These are phyloP conservation scores for Malassezia globosa DNA, from an alignment of 1,284 basidiomycete genomes.

Conservation along the genomic window DNA sequence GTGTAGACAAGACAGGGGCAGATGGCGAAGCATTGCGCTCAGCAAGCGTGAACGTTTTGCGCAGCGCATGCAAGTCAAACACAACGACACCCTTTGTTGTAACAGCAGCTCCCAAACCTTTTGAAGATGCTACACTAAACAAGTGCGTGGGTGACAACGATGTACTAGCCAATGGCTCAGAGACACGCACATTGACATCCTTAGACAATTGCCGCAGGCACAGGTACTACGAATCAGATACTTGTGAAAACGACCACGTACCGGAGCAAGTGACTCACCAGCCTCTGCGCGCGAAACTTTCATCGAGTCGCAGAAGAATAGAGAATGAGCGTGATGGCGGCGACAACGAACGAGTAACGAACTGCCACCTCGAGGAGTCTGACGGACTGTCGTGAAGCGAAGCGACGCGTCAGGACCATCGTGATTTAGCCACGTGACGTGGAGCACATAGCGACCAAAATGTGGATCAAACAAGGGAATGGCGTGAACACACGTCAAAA, in stretches of 20 bases:
- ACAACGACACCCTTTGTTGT: constrained; percentile 6
- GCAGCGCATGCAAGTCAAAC: not conserved
- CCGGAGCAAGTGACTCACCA: constrained; percentile 14
- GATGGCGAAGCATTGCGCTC: constrained; percentile 17
- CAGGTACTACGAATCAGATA: constrained; percentile 17
- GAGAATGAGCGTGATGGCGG: too few relatives aligned
- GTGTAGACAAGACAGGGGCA: not conserved
- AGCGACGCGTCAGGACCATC: too few relatives aligned
- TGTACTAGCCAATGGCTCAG: constrained; percentile 22
- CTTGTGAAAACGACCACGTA: constrained; percentile 2
- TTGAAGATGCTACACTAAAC: not conserved
- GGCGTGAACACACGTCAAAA: too few relatives aligned
- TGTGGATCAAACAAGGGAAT: too few relatives aligned
- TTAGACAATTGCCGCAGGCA: constrained; percentile 33
- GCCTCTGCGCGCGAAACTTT: constrained; percentile 11
- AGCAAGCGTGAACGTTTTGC: constrained; percentile 9
- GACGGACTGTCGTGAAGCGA: too few relatives aligned
- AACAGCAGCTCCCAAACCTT: not conserved
- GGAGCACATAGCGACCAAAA: too few relatives aligned
- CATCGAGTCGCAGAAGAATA: constrained; percentile 9
- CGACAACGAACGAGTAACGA: too few relatives aligned
- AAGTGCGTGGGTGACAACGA: not conserved
- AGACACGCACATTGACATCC: constrained; percentile 38
- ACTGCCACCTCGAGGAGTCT: too few relatives aligned
- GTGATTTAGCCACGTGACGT: too few relatives aligned